Evolutionary conservation across 2,329 filamentous ascomycete species (phyloP), one percentile per base, ranked within the genome.

Genomic region (Cordyceps tenuipes): DNA sequence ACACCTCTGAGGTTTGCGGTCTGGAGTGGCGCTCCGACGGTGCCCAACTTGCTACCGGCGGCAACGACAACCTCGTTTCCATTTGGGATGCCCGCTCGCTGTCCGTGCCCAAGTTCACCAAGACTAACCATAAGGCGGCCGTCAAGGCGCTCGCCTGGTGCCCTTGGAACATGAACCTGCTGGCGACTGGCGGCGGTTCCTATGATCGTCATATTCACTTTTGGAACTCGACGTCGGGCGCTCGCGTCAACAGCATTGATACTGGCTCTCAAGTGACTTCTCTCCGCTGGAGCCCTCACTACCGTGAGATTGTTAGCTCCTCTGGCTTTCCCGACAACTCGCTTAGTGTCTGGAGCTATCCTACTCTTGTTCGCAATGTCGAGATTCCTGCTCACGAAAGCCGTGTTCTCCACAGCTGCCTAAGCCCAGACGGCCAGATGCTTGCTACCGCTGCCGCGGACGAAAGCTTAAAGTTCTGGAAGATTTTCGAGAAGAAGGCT

Each of bases 241-340:
- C 94, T 57, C 90, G 94, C 68, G 92, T 96, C 78, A 99, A 99
- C 86, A 96, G 91, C 82, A 97, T 99, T 75, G 92, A 97, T 74
- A 97, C 94, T 46, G 94, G 94, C 63, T 96, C 91, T 51, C 94
- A 99, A 76, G 95, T 99, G 61, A 99, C 94, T 66, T 94, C 89
- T 68, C 84, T 99, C 61, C 88, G 91, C 69, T 99, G 94, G 94
- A 96, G 90, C 82, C 91, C 91, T 63, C 88, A 91, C 76, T 96
- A 97, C 83, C 92, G 94, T 67, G 94, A 99, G 82, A 94, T 99
- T 68, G 92, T 97, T 71, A 96, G 90, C 81, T 96, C 91, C 43
- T 94, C 91, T 71, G 94, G 94, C 61, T 97, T 97, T 81, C 94
- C 94, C n/a, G 93, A 97, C 79, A 99, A 99, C 82, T 95, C 91